Base-by-base conservation (phyloP, 176 grass and related monocot species). In the Oryza glaberrima region DNA sequence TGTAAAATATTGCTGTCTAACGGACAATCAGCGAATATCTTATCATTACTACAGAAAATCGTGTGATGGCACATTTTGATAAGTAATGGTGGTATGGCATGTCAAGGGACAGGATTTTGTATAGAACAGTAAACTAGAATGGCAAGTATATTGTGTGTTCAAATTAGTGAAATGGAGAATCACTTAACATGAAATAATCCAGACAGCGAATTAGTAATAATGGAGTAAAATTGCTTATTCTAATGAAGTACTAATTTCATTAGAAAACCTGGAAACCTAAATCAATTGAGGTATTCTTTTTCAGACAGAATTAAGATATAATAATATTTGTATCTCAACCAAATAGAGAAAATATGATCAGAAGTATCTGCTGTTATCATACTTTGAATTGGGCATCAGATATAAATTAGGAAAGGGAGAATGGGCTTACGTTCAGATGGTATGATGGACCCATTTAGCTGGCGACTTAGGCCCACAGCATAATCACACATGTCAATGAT, bases 401-500 rank as follows among this genome's bases (percentile, higher is more conserved):
- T 36, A 71, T 38, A 65, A 77, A 56, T 73, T 14, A 56, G 30
- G 67, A 13, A 44, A 70, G 74, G 70, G 26, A 86, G 45, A 28
- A 63, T 54, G 17, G 76, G 72, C 91, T 94, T 83, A 96, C 96
- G 96, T 82, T 96, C 96, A 80, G 96, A 99, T 83, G 96, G 96
- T 86, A 94, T 96, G 84, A 99, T 92, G 71, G 91, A 99, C 86
- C 93, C 96, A 86, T 94, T 99, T 72, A 99, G 75, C 82, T 99
- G 96, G 34, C 96, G 96, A 83, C 96, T 96, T 81, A 99, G 78
- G 75, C 96, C 96, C 89, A 99, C 96, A 86, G 96, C 93, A 96
- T 96, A 99, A 76, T 99, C 96, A 77, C 96, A 99, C 96, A 99
- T 99, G 84, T 99, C 96, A 81, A 99, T 99, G 67, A 99, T 94